Conservation (phyloP, 495 filamentous ascomycete genomes). For the Neurospora tetraspora region DNA sequence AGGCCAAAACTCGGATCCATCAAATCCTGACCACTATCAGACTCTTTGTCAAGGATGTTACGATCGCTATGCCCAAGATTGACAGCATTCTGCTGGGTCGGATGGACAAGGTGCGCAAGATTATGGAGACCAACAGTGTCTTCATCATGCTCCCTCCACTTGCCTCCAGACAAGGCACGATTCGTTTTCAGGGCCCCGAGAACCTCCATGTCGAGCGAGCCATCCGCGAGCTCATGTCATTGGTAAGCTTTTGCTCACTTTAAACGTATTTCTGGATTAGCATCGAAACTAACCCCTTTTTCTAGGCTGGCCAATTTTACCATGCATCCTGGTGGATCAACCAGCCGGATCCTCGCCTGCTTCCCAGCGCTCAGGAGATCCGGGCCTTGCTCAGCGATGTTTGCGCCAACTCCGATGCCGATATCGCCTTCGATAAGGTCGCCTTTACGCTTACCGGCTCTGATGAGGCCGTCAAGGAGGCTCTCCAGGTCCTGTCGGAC, state of each 20-base stretch:
- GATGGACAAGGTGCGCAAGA: constrained; percentile 92
- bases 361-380: constrained; percentile 67
- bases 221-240: constrained; percentile 84
- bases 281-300: constrained; percentile 20
- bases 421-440: constrained; percentile 87
- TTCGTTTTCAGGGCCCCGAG: constrained; percentile 86
- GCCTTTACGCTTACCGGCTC: constrained; percentile 90
- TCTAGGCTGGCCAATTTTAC: constrained; percentile 90
- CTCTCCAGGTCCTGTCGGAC: constrained; percentile 83
- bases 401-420: constrained; percentile 88
- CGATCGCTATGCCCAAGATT: constrained; percentile 77
- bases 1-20: constrained; percentile 80
- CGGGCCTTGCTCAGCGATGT: constrained; percentile 89
- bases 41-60: constrained; percentile 83
- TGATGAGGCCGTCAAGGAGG: constrained; percentile 89
- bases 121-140: constrained; percentile 91
- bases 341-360: constrained; percentile 58
- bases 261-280: background rate
- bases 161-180: constrained; percentile 64
- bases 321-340: constrained; percentile 93
- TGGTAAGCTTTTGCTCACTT: constrained; percentile 44
- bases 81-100: constrained; percentile 86
- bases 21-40: constrained; percentile 67
- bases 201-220: constrained; percentile 90
- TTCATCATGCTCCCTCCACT: constrained; percentile 84